Percentiles rank a stretch among this genome's conserved stretches.
phyloP scores from a whole-genome alignment of 176 grass and related monocot genomes.

The Oryza glaberrima region DNA sequence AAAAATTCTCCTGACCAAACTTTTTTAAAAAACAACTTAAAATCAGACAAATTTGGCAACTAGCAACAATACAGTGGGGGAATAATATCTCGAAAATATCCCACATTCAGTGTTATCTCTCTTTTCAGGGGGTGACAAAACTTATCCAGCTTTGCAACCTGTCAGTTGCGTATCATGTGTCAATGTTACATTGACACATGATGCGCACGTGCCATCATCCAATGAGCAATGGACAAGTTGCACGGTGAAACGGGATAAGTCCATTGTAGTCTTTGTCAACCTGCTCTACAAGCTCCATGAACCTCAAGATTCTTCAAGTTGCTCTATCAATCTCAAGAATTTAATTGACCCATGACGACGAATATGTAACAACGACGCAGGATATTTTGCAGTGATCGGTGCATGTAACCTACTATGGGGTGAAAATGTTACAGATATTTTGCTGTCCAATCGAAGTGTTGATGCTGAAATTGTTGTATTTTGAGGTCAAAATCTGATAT shows the following conservation, averaged over 20 bases:
- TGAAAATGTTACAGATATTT: background rate
- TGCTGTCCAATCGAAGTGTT: background rate
- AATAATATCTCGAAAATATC: background rate
- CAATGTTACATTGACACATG: background rate
- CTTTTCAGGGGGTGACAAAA: background rate
- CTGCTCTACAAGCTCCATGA: background rate
- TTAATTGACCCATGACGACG: background rate
- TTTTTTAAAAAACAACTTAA: no score
- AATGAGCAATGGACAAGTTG: background rate
- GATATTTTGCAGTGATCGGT: conserved; percentile 24
- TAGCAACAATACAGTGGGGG: no score
- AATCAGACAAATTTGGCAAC: no score
- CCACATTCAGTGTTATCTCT: background rate
- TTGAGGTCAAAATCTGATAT: background rate
- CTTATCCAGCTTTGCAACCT: background rate
- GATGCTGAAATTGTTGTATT: background rate
- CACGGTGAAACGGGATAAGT: background rate
- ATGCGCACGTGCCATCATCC: background rate
- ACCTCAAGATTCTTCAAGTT: background rate
- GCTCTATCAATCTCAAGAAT: background rate
- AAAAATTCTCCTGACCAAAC: no score
- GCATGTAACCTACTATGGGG: background rate
- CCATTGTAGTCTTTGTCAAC: background rate
- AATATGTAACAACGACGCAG: conserved; percentile 3
- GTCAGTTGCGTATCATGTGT: background rate